Evolutionary conservation across 2,329 filamentous ascomycete genomes (phyloP).

Genomic region (Diaporthe eres): DNA sequence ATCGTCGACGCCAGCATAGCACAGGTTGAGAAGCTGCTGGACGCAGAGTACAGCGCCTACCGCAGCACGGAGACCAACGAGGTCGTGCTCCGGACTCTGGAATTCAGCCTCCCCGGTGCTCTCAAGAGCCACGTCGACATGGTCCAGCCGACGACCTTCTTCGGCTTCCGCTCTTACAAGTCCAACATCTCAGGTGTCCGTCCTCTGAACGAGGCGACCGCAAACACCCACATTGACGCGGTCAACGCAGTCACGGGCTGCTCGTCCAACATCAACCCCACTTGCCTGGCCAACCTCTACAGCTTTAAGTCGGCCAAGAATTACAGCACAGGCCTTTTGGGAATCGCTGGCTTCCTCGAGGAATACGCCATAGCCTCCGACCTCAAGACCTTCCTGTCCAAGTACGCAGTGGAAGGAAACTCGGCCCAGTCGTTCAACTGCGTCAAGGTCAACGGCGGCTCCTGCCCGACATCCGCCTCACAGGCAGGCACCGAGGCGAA

Average conservation of each 20-base stretch:
- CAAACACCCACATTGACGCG: neutral
- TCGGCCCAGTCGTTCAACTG: constrained; percentile 62
- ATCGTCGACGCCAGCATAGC: constrained; percentile 53
- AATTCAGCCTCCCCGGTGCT: constrained; percentile 36
- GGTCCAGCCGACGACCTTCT: constrained; percentile 42
- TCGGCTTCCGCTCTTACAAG: constrained; percentile 40
- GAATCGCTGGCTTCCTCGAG: constrained; percentile 40
- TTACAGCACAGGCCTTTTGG: constrained; percentile 38
- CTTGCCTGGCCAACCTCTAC: constrained; percentile 62
- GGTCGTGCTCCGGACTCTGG: constrained; percentile 39
- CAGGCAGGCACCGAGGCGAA: constrained; percentile 68
- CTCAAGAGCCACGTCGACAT: constrained; percentile 38
- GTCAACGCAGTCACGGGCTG: constrained; percentile 44
- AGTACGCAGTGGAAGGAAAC: constrained; percentile 34
- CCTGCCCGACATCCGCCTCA: constrained; percentile 51
- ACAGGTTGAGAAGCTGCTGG: constrained; percentile 56
- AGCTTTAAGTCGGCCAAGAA: constrained; percentile 59
- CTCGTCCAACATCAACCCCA: constrained; percentile 54
- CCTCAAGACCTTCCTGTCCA: constrained; percentile 35
- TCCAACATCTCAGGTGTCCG: constrained; percentile 29
- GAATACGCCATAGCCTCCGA: constrained; percentile 55
- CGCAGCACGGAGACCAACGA: constrained; percentile 44
- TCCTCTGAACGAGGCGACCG: constrained; percentile 13
- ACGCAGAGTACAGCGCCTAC: constrained; percentile 47
- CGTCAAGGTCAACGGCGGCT: constrained; percentile 55